phyloP scores from a whole-genome alignment of 495 filamentous ascomycete genomes.

The Xylaria castorea region DNA sequence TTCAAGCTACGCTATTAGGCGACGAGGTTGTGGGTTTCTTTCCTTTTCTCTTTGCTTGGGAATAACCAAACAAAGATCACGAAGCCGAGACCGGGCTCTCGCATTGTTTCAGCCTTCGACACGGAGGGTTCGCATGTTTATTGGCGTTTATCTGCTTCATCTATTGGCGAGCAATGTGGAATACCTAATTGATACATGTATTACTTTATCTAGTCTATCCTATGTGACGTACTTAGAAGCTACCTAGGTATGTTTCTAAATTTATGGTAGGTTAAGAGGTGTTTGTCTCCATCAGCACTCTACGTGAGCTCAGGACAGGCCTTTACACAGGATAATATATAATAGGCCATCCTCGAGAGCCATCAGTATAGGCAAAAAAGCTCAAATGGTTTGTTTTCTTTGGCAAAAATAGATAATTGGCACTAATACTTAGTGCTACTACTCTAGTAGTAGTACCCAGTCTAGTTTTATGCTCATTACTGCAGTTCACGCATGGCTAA shows the following conservation, averaged over 20 bases:
- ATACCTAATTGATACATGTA: constrained; percentile 3
- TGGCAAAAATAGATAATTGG: not conserved
- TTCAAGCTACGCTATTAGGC: not conserved
- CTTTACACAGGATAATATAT: not conserved
- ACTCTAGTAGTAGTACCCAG: not conserved
- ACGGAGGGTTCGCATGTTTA: not conserved
- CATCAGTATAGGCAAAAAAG: not conserved
- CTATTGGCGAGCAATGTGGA: not conserved
- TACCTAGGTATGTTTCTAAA: not conserved
- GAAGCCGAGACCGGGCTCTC: not conserved
- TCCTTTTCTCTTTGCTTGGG: not conserved
- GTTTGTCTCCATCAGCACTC: not conserved
- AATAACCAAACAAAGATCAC: not conserved
- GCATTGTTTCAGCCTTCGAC: not conserved
- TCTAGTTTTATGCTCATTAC: not conserved
- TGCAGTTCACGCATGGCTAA: not conserved
- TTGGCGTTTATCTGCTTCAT: not conserved
- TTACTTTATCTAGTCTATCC: not conserved
- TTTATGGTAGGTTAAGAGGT: not conserved
- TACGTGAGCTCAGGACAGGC: not conserved
- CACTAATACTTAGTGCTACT: not conserved
- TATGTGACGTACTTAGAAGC: not conserved
- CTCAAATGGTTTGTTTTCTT: not conserved
- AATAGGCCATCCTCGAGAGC: not conserved
- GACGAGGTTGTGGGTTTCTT: not conserved